phyloP scores from a whole-genome alignment of 805 yeast genomes.

The Kazachstania kunashirensis region DNA sequence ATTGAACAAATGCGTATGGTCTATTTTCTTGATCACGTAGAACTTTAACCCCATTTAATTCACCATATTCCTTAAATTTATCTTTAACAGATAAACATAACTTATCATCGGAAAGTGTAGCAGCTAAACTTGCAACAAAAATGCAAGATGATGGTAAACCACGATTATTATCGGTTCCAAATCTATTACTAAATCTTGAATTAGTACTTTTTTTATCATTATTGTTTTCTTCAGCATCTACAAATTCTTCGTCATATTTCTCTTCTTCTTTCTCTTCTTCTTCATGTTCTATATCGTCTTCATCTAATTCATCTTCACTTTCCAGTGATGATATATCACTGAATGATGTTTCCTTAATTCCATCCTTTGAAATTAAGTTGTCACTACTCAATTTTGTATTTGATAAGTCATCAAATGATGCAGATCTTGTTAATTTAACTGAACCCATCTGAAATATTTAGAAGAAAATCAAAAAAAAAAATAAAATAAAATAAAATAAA shows the following conservation, averaged over 20 bases:
- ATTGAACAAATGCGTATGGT: slow-evolving; percentile 92
- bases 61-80: slow-evolving; percentile 66
- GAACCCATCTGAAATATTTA: no score
- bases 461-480: no score
- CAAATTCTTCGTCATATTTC: neutral
- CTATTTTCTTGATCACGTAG: slow-evolving; percentile 70
- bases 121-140: slow-evolving; percentile 74
- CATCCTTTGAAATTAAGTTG: slow-evolving; percentile 12
- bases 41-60: slow-evolving; percentile 64
- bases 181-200: neutral
- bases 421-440: neutral
- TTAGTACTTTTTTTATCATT: neutral
- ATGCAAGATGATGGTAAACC: slow-evolving; percentile 81
- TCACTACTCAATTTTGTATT: slow-evolving; percentile 1
- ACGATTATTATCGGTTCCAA: slow-evolving; percentile 19
- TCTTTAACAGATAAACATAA: slow-evolving; percentile 57
- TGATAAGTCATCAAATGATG: slow-evolving; percentile 2
- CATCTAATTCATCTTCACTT: neutral
- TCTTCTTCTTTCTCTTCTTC: slow-evolving; percentile 1
- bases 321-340: slow-evolving; percentile 19
- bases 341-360: slow-evolving; percentile 15
- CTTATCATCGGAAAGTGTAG: slow-evolving; percentile 58
- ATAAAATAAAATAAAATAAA: no score
- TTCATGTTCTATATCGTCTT: slow-evolving; percentile 2
- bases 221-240: neutral